Base-by-base conservation (phyloP, 2,329 filamentous ascomycete genomes). In the Pseudopyricularia javanii region DNA sequence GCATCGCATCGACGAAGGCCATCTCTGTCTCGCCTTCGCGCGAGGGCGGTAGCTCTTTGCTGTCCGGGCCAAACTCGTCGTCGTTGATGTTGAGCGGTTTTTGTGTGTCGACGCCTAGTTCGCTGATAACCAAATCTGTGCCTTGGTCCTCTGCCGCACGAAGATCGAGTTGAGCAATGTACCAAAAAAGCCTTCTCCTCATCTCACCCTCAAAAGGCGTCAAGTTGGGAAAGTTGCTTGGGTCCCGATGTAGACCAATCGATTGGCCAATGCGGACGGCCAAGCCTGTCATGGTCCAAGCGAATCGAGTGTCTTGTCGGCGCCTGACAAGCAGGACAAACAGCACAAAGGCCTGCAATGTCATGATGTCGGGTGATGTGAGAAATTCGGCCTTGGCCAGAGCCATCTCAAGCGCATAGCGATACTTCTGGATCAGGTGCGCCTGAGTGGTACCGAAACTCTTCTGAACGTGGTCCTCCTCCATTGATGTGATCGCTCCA, bases 251-350 rank as follows among this genome's bases (percentile, higher is more conserved):
- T 33, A 81, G 66, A 1, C 78, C 76, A 24, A 81, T 66, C 9
- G 73, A 71, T 32, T 77, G 74, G 14, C 70, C 74, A 60, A 80
- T 76, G 6, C 76, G 68, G 17, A 81, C 74, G n/a, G 76, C 74
- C 1, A 85, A 70, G 0, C 81, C 82, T 0, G 79, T 81, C 57
- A 86, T 68, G 37, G 80, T 79, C 80, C 82, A 86, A 5, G 79
- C 72, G 3, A 80, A 79, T 4, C 73, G 61, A 50, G 76, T 64
- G 58, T 74, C 73, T 40, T 79, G 75, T 40, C 75, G 70, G 11
- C 72, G 70, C 15, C 75, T 72, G 8, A 78, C 71, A 1, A 77
- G 66, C 4, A 77, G 68, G 6, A 85, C 68, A 55, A 80, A 84
- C 0, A 85, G 66, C 2, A 76, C 66, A 51, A 84, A 75, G 0